Evolutionary conservation across 257 asterid genomes (phyloP), one percentile per base, ranked within the genome.

Genomic region (Nicotiana tabacum): DNA sequence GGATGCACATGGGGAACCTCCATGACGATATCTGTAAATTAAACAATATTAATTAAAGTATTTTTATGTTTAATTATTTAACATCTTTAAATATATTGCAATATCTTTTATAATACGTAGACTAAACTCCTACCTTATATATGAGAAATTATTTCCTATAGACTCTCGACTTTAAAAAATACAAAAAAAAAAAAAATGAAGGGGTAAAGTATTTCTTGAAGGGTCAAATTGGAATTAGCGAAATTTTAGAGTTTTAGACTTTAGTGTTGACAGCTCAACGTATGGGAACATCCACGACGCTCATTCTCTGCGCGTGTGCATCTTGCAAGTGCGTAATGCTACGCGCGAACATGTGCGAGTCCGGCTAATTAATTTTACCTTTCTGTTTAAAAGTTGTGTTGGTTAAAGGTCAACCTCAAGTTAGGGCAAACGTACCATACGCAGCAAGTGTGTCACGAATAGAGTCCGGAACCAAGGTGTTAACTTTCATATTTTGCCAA

Each of bases 341-440:
- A 76, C 80, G 64, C 64, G 46, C 39, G 1, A 0, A 7, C 27
- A 27, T 29, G 10, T 76, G 80, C 80, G 80, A 27, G 17, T 76
- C 8, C 0, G 64, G 64, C 9, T 74, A 76, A 24, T 48, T 9
- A 74, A 13, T 48, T 24, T 72, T 72, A 2, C 15, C 27, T 46
- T 21, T 13, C 13, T 27, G 4, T 0, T 6, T 39, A 15, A 11
- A 12, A 3, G 18, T 37, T 8, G 48, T 46, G 21, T 74, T 48
- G 46, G 46, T 76, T 76, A 4, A 51, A 76, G 17, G 46, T 51
- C 29, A 29, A 51, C 64, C 64, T 76, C 46, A 76, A 61, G 80
- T 76, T 76, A 76, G 80, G 80, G 80, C 80, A 76, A 76, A 51
- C 80, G 62, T 74, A 48, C 78, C 21, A 43, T 55, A 55, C 21